A percentile compares a stretch with the other conserved stretches of the same genome.
phyloP scores from a whole-genome alignment of 2,329 filamentous ascomycete species.

The Trichoderma sp. region DNA sequence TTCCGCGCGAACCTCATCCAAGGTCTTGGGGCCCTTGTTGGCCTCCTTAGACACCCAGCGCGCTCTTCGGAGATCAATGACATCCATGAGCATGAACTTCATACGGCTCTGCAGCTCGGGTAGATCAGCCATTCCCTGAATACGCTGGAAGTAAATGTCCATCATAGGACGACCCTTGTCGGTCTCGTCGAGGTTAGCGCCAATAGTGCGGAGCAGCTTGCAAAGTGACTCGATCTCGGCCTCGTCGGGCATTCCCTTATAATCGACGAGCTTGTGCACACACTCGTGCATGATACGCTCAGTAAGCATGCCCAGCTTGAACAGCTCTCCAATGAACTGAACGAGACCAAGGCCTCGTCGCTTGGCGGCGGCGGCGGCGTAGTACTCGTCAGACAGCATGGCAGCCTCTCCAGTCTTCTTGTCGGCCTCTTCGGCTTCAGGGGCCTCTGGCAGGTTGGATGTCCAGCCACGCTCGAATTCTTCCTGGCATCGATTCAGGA shows the following conservation, averaged over 20 bases:
- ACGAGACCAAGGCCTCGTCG: slow-evolving; percentile 95
- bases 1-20: slow-evolving; percentile 84
- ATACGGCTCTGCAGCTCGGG: slow-evolving; percentile 82
- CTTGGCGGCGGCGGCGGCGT: slow-evolving; percentile 88
- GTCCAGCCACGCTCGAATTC: slow-evolving; percentile 99
- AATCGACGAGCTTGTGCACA: slow-evolving; percentile 95
- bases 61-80: slow-evolving; percentile 74
- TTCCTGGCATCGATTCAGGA: slow-evolving; percentile 97
- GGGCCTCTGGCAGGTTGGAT: slow-evolving; percentile 70
- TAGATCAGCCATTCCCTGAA: slow-evolving; percentile 75
- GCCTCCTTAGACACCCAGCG: slow-evolving; percentile 84
- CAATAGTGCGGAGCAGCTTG: slow-evolving; percentile 89
- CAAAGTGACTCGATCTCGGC: slow-evolving; percentile 94
- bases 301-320: slow-evolving; percentile 98
- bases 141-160: slow-evolving; percentile 89
- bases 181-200: slow-evolving; percentile 75
- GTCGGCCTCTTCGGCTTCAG: slow-evolving; percentile 57
- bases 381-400: slow-evolving; percentile 95
- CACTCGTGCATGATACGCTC: slow-evolving; percentile 99
- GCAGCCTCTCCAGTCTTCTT: slow-evolving; percentile 66
- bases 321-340: slow-evolving; percentile 98
- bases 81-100: slow-evolving; percentile 95
- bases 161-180: slow-evolving; percentile 85
- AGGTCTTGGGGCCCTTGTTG: slow-evolving; percentile 95
- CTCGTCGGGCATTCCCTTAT: slow-evolving; percentile 88